A percentile compares a stretch with the other conserved stretches of the same genome.
These are phyloP conservation scores for Paraglomus occultum DNA, from an alignment of 192 early-diverging fungal species.

Conservation along the genomic window DNA sequence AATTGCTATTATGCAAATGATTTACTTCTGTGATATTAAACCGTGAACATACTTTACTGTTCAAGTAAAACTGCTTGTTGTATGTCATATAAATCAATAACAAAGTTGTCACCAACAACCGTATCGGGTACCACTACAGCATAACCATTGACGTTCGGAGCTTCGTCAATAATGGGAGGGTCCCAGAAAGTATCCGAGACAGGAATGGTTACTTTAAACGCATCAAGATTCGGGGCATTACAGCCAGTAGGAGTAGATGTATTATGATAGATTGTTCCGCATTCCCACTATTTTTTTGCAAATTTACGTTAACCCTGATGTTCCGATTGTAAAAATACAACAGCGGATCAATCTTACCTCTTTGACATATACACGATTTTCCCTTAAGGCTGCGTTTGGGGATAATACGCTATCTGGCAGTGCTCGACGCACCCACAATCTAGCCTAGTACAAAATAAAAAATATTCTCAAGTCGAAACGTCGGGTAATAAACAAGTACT, in stretches of 20 bases:
- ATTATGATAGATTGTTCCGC: no score
- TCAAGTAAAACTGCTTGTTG: slow-evolving; percentile 1
- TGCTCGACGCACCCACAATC: neutral
- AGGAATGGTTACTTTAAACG: no score
- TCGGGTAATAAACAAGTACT: slow-evolving; percentile 7
- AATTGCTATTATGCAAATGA: no score
- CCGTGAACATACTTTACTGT: no score
- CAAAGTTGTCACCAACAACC: neutral
- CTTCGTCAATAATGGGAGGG: no score
- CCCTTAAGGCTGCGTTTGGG: neutral
- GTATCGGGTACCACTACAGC: neutral
- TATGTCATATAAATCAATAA: slow-evolving; percentile 9
- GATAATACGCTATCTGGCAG: neutral
- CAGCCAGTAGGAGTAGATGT: no score
- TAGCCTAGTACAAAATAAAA: slow-evolving; percentile 1
- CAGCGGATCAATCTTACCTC: slow-evolving; percentile 12
- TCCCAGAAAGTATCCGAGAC: no score
- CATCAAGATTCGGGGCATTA: no score
- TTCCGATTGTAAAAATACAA: neutral
- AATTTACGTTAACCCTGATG: no score
- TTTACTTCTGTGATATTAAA: no score
- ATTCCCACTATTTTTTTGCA: no score
- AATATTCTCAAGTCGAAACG: neutral
- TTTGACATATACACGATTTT: neutral
- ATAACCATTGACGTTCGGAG: neutral